Percentiles rank a stretch among this genome's conserved stretches.
These are phyloP conservation scores for Debaryomyces subglobosus DNA, from an alignment of 1,139 yeast genomes.

Conservation along the genomic window DNA sequence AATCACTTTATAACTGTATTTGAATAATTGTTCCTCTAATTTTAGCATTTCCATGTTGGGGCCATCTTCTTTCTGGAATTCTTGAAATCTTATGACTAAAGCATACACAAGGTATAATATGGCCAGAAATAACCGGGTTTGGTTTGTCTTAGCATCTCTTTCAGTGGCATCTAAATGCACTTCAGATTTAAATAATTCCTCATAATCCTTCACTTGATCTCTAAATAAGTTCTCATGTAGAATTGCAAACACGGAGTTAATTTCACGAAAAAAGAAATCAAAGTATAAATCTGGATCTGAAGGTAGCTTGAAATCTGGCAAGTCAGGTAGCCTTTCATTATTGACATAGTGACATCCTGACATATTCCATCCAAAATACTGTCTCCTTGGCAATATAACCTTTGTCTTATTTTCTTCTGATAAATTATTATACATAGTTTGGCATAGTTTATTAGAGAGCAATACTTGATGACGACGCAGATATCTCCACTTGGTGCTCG, in stretches of 20 bases:
- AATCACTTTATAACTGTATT: constrained; percentile 50
- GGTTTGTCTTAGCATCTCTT: constrained; percentile 29
- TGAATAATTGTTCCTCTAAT: constrained; percentile 57
- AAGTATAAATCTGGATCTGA: constrained; percentile 24
- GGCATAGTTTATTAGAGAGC: constrained; percentile 50
- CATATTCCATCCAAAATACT: constrained; percentile 70
- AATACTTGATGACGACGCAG: constrained; percentile 53
- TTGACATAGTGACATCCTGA: constrained; percentile 56
- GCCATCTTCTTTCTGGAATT: constrained; percentile 44
- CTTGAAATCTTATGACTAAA: constrained; percentile 55
- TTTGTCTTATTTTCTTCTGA: constrained; percentile 39
- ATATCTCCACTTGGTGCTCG: constrained; percentile 51
- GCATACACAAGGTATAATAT: constrained; percentile 55
- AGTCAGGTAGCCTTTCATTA: constrained; percentile 41
- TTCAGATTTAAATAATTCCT: constrained; percentile 17
- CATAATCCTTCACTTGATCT: constrained; percentile 51
- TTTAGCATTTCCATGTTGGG: constrained; percentile 30
- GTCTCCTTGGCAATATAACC: constrained; percentile 56
- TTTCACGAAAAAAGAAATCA: constrained; percentile 49
- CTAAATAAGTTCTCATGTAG: constrained; percentile 58
- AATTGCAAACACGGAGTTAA: constrained; percentile 58
- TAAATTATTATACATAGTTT: constrained; percentile 38
- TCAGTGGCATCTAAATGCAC: constrained; percentile 15
- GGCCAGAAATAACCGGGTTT: constrained; percentile 53
- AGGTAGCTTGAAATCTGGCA: constrained; percentile 28